Percentiles rank a stretch among this genome's conserved stretches.
Conservation (phyloP, 768 basidiomycete genomes). For the Royoungia palumana region DNA sequence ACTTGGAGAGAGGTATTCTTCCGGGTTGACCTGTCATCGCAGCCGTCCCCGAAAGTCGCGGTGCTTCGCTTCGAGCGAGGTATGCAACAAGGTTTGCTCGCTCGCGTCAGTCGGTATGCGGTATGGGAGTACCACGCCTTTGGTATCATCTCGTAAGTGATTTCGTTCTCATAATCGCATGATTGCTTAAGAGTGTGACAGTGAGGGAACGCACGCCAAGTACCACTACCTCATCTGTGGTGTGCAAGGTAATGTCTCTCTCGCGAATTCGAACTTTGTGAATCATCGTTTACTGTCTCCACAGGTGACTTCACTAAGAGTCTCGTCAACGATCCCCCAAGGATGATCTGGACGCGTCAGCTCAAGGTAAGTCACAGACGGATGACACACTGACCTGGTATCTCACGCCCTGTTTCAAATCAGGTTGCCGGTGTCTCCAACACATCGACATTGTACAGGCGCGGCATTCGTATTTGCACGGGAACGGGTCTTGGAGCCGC, state of each 20-base stretch:
- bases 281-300: background rate
- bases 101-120: constrained; percentile 67
- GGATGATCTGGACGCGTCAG: constrained; percentile 73
- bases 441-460: constrained; percentile 73
- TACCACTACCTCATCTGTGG: constrained; percentile 82
- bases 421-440: constrained; percentile 80
- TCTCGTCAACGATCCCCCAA: constrained; percentile 67
- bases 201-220: constrained; percentile 69
- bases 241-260: constrained; percentile 51
- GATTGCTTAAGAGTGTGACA: constrained; percentile 25
- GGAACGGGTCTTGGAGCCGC: constrained; percentile 81
- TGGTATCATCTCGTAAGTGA: constrained; percentile 66
- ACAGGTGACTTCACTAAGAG: constrained; percentile 71
- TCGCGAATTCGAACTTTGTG: background rate
- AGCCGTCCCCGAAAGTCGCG: constrained; percentile 80
- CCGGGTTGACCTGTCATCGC: constrained; percentile 5
- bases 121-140: constrained; percentile 84
- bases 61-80: constrained; percentile 76
- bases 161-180: background rate
- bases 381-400: constrained; percentile 2
- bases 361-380: constrained; percentile 51
- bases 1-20: background rate
- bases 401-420: constrained; percentile 4
- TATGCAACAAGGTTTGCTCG: constrained; percentile 80
- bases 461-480: constrained; percentile 79